Evolutionary conservation across 169 alveolate genomes (phyloP), one percentile per base, ranked within the genome.

Genomic region (Cryptosporidium felis): DNA sequence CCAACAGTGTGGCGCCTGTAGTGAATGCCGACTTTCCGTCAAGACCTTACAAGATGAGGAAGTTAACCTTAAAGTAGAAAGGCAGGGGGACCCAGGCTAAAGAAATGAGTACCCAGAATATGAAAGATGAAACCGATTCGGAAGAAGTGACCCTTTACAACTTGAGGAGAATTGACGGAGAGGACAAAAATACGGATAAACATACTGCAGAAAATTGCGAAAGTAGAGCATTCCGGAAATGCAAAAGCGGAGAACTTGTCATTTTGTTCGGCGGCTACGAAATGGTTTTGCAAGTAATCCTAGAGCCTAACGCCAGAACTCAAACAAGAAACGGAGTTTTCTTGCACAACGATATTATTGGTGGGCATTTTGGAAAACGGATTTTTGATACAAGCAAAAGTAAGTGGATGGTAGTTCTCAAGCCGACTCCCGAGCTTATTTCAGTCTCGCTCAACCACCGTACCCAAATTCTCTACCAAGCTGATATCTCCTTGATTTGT

Each of bases 381-480:
- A 88, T 91, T n/a, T 40, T 62, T 23, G 93, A 91, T 45, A 44
- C 82, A 26, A 45, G 63, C 46, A 60, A 62, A 18, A 63, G 74
- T 3, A 82, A 82, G 36, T 91, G 94, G 94, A 40, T 91, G 63
- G 94, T 58, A 14, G 89, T 81, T 32, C 49, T 89, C 61, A 82
- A 65, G 30, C 93, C 89, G 14, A 67, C 94, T 32, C 94, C 95
- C 3, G 96, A 92, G 82, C 90, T 93, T 38, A 91, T 93, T 32
- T 91, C 94, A 10, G 44, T 80, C 34, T 74, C 92, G 23, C 82
- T 93, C 3, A 90, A 89, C 46, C 94, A 92, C 58, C 90, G 92
- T 47, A 95, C 98, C 5, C 98, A 95, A 90, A 95, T 94, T 60
- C 89, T 95, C 45, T 95, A 93, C 88, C 95, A 95, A 65, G 96